Conservation (phyloP, 805 yeast genomes). For the Candida odintsovae region DNA sequence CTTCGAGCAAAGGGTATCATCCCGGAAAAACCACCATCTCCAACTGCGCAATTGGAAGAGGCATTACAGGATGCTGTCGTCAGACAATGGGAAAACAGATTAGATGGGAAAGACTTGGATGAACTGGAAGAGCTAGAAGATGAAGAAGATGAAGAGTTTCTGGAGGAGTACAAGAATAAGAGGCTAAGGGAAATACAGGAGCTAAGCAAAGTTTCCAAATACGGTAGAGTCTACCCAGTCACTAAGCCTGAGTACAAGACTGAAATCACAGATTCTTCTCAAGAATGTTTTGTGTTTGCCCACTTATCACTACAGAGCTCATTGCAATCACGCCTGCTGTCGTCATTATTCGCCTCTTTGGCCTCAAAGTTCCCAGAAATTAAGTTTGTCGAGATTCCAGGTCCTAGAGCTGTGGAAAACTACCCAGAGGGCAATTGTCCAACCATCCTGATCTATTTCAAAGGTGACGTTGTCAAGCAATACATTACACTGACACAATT, state of each 20-base stretch:
- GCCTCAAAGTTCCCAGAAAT: conserved; percentile 73
- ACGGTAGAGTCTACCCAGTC: conserved; percentile 73
- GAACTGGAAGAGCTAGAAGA: conserved; percentile 87
- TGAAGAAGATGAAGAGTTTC: conserved; percentile 88
- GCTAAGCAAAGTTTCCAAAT: conserved; percentile 49
- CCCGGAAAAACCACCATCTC: conserved; percentile 87
- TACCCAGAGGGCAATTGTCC: conserved; percentile 92
- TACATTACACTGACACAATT: conserved; percentile 71
- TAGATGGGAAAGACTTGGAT: conserved; percentile 69
- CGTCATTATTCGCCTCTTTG: conserved; percentile 46
- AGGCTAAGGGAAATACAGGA: conserved; percentile 69
- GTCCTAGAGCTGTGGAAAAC: conserved; percentile 82
- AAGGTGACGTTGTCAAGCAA: conserved; percentile 76
- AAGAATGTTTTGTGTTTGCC: conserved; percentile 59
- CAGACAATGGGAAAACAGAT: conserved; percentile 74
- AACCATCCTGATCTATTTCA: conserved; percentile 75
- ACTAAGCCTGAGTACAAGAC: conserved; percentile 82
- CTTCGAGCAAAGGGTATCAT: conserved; percentile 84
- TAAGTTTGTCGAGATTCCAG: conserved; percentile 91
- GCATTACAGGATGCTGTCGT: conserved; percentile 79
- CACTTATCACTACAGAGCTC: conserved; percentile 69
- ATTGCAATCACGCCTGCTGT: conserved; percentile 68
- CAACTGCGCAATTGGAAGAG: conserved; percentile 80
- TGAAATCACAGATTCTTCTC: conserved; percentile 81
- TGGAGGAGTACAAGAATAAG: conserved; percentile 69